These are phyloP conservation scores for Primulina huaijiensis DNA, from an alignment of 257 asterid species.

Conservation along the genomic window DNA sequence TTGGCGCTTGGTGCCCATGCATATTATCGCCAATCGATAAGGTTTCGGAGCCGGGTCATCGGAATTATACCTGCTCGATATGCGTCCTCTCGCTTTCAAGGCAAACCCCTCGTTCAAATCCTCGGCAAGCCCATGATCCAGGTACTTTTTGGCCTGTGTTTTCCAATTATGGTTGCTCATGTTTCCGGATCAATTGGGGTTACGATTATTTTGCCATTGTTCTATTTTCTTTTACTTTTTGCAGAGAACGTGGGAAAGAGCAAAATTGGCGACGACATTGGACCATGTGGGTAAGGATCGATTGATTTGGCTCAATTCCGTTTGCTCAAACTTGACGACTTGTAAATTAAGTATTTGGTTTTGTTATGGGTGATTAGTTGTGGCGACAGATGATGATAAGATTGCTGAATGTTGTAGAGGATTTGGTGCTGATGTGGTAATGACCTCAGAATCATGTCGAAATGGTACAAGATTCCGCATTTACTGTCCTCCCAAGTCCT, in stretches of 20 bases:
- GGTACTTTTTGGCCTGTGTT: conserved; percentile 32
- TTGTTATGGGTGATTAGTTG: conserved; percentile 39
- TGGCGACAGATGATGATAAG: conserved; percentile 86
- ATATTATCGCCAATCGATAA: conserved; percentile 46
- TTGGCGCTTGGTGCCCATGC: conserved; percentile 63
- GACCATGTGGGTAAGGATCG: conserved; percentile 67
- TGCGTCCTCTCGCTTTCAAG: conserved; percentile 86
- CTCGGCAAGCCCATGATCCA: conserved; percentile 98
- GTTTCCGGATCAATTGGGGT: neutral
- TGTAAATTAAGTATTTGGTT: too few relatives aligned
- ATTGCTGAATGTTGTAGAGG: conserved; percentile 90
- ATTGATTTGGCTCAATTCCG: conserved; percentile 43
- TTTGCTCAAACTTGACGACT: neutral
- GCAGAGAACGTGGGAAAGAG: conserved; percentile 97
- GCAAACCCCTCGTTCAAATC: conserved; percentile 82
- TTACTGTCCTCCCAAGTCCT: neutral
- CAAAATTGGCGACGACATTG: conserved; percentile 65
- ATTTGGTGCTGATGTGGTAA: conserved; percentile 88
- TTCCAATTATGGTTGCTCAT: neutral
- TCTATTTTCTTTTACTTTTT: neutral
- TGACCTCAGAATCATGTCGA: conserved; percentile 83
- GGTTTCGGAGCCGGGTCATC: conserved; percentile 67
- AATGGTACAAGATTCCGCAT: conserved; percentile 47
- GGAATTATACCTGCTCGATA: conserved; percentile 94
- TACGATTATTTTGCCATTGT: neutral